Evolutionary conservation across 345 rosid species (phyloP), one percentile per base, ranked within the genome.

Genomic region (Melaleuca alternifolia): DNA sequence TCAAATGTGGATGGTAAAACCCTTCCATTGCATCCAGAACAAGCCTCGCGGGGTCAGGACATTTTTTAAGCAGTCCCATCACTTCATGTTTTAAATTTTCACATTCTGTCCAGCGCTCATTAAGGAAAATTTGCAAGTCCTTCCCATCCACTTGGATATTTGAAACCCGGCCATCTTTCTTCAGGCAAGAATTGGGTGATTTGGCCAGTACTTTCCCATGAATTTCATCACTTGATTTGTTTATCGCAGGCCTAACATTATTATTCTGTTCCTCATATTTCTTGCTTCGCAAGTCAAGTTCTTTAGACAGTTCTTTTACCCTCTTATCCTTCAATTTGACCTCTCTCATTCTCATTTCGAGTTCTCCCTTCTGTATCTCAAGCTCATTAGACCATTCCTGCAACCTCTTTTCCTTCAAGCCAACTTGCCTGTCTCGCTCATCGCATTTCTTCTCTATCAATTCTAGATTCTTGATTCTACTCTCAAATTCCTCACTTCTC

Each of bases 11-110:
- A 41, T 93, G 91, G 86, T 86, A 88, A 85, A 92, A 92, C 62
- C 91, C 92, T 85, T 90, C 76, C 86, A 95, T 86, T 57, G 94
- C 92, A 90, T 91, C 94, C 71, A 95, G 85, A 84, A 93, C 95
- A 84, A 95, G 92, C 89, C 90, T 92, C 33, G 93, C 93, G 51
- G 98, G 98, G 75, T 94, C 90, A 6, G 89, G 50, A 51, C 92
- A 93, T 41, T 77, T 52, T 41, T 87, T 79, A 23, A 93, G 84
- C 21, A 91, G 84, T 50, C 8, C 44, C 1, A 48, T 41, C 12
- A 94, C 89, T 82, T 90, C 90, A 14, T 85, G 44, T 53, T 86
- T 83, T 84, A 94, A 82, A 85, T 84, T 86, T 84, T 86, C 88
- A 83, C 56, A 85, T 76, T 89, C 89, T 79, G 86, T 89, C 85